A percentile compares a stretch with the other conserved stretches of the same genome.
Conservation (phyloP, 257 asterid genomes). For the Ballota nigra region DNA sequence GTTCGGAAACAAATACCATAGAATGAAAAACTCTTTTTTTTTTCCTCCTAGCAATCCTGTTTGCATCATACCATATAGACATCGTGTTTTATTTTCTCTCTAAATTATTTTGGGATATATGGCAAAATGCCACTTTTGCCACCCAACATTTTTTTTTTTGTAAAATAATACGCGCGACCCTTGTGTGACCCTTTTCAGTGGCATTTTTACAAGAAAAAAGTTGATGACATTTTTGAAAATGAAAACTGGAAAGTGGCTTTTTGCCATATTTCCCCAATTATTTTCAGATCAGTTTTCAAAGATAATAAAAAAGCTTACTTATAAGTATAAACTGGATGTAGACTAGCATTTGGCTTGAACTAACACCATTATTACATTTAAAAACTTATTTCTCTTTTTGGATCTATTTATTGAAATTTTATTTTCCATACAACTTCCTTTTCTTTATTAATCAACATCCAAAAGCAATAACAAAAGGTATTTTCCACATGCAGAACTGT, state of each 20-base stretch:
- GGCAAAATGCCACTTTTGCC: no score
- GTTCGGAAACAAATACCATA: not conserved
- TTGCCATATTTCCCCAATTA: no score
- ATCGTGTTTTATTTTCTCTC: not conserved
- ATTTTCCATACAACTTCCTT: not conserved
- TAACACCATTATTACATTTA: not conserved
- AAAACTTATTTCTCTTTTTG: not conserved
- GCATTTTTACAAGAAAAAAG: no score
- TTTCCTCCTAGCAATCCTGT: not conserved
- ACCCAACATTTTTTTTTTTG: no score
- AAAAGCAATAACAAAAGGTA: not conserved
- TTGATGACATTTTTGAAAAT: no score
- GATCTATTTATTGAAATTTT: not conserved
- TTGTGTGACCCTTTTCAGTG: no score
- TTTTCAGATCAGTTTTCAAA: not conserved
- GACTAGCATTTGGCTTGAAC: not conserved
- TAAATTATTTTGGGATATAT: not conserved
- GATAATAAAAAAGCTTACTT: not conserved
- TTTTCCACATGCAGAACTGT: not conserved
- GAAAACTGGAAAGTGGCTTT: no score
- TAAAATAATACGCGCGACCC: no score
- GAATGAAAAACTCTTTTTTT: not conserved
- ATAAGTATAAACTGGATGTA: not conserved
- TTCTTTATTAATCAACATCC: constrained; percentile 4
- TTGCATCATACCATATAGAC: not conserved